These are phyloP conservation scores for Clitopilus hobsonii DNA, from an alignment of 768 basidiomycete genomes.

Conservation along the genomic window DNA sequence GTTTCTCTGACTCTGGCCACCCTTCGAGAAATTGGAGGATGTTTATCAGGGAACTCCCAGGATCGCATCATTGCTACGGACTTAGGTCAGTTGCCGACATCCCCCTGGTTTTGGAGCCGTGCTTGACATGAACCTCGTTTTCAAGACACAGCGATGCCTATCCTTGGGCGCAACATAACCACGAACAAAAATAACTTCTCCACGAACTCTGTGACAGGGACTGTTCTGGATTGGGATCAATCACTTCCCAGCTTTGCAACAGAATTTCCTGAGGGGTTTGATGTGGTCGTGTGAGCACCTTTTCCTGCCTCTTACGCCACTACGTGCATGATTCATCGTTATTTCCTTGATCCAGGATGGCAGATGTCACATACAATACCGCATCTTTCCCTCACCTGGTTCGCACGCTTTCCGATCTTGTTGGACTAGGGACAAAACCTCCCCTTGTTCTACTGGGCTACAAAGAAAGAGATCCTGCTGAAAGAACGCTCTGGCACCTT, in stretches of 20 bases:
- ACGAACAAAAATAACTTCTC: conserved; percentile 34
- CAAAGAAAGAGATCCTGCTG: conserved; percentile 78
- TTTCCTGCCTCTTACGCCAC: neutral
- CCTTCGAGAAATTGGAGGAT: conserved; percentile 35
- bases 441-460: conserved; percentile 69
- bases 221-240: conserved; percentile 75
- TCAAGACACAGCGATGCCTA: conserved; percentile 74
- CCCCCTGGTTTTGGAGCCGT: neutral
- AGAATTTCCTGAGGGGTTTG: conserved; percentile 33
- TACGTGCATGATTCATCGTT: neutral
- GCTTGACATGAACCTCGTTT: neutral
- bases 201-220: conserved; percentile 24
- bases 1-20: conserved; percentile 65
- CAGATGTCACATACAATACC: conserved; percentile 92
- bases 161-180: conserved; percentile 68
- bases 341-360: conserved; percentile 55
- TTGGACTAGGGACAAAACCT: conserved; percentile 26
- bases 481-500: conserved; percentile 72
- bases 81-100: conserved; percentile 47
- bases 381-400: conserved; percentile 76
- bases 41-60: conserved; percentile 9
- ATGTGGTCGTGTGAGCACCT: conserved; percentile 63
- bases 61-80: conserved; percentile 61
- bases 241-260: conserved; percentile 41
- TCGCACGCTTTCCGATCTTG: conserved; percentile 54